phyloP scores from a whole-genome alignment of 2,329 filamentous ascomycete genomes.

The Incumbomyces lentus region DNA sequence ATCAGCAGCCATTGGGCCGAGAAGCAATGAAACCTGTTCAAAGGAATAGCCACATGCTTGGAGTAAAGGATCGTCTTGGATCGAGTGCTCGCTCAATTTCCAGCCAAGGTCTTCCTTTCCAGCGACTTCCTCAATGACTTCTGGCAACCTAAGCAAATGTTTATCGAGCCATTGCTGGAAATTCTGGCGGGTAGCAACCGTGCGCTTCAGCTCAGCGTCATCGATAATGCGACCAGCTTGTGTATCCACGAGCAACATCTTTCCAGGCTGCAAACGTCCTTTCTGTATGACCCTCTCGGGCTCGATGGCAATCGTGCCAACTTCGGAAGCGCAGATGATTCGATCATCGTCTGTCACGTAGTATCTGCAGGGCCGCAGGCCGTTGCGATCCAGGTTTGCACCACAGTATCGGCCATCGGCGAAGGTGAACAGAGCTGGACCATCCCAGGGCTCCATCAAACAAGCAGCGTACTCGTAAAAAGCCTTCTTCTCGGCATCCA shows the following conservation, averaged over 20 bases:
- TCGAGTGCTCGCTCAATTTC: conserved; percentile 55
- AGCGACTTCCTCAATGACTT: conserved; percentile 54
- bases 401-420: conserved; percentile 93
- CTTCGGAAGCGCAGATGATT: conserved; percentile 94
- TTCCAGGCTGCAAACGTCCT: conserved; percentile 83
- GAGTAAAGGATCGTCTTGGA: conserved; percentile 77
- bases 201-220: conserved; percentile 80
- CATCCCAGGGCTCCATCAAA: conserved; percentile 99
- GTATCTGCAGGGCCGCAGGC: conserved; percentile 88
- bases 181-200: conserved; percentile 75
- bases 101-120: conserved; percentile 51
- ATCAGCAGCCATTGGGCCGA: conserved; percentile 92
- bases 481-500: conserved; percentile 90
- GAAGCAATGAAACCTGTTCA: conserved; percentile 83
- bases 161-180: conserved; percentile 82
- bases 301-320: conserved; percentile 84
- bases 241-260: conserved; percentile 93
- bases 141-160: conserved; percentile 71
- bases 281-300: conserved; percentile 86
- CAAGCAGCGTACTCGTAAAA: conserved; percentile 99
- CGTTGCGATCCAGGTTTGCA: conserved; percentile 92
- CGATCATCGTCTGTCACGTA: conserved; percentile 95
- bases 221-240: conserved; percentile 86
- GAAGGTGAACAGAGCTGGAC: conserved; percentile 92
- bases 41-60: conserved; percentile 89